Conservation (phyloP, 2,329 filamentous ascomycete species). For the Ophiostoma angusticollis region DNA sequence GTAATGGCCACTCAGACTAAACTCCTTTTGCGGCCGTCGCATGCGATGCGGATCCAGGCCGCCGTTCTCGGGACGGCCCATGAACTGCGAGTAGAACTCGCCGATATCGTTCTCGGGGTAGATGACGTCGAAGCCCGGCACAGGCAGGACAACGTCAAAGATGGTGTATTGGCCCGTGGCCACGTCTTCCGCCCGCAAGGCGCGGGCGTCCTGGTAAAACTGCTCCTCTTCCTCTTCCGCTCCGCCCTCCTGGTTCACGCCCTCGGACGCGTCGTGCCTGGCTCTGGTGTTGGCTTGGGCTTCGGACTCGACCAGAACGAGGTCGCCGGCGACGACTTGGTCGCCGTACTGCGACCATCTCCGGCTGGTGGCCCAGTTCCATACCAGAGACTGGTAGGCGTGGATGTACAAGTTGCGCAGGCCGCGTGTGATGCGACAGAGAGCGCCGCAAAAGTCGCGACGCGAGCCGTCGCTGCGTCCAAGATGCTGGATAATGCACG, state of each 20-base stretch:
- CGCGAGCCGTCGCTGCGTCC: constrained; percentile 34
- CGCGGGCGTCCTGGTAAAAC: constrained; percentile 45
- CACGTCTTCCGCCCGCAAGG: constrained; percentile 66
- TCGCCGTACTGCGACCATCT: constrained; percentile 66
- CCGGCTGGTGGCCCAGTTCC: constrained; percentile 75
- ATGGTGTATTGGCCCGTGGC: constrained; percentile 64
- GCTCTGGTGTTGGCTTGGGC: constrained; percentile 21
- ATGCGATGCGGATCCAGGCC: constrained; percentile 72
- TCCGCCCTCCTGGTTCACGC: constrained; percentile 28
- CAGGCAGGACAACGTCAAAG: constrained; percentile 79
- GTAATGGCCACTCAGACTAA: constrained; percentile 80
- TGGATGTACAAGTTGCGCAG: constrained; percentile 91
- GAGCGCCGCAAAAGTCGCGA: constrained; percentile 67
- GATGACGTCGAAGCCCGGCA: constrained; percentile 79
- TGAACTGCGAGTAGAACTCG: constrained; percentile 75
- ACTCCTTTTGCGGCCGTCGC: constrained; percentile 74
- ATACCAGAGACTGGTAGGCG: constrained; percentile 88
- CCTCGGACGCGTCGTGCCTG: constrained; percentile 49
- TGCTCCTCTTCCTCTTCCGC: constrained; percentile 25
- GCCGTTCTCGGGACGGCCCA: constrained; percentile 68
- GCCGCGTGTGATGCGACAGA: constrained; percentile 67
- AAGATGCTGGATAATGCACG: constrained; percentile 66
- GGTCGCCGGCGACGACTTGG: constrained; percentile 69
- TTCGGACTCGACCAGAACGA: constrained; percentile 47
- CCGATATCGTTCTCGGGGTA: constrained; percentile 78